Base-by-base conservation (phyloP, 441 rosid genomes). In the Gossypium davidsonii region DNA sequence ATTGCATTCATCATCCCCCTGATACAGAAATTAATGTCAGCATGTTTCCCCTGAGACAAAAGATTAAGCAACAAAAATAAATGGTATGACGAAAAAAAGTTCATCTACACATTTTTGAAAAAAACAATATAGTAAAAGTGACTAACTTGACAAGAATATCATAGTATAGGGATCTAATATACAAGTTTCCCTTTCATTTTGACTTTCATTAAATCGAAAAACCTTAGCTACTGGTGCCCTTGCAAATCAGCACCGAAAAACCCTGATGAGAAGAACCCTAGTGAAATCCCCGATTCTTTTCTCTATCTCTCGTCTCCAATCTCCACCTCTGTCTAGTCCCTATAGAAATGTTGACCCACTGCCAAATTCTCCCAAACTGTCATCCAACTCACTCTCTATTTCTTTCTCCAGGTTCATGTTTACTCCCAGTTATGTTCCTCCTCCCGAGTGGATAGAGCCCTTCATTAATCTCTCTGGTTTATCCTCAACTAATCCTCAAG, bases 381-480 rank as follows among this genome's bases (percentile, higher is more conserved):
- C 20, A 7, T 62, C 75, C 61, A 7, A 20, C 10, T 49, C 76
- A 3, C 34, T 66, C 64, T 71, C 77, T 60, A 20, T 52, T 42
- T 75, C 81, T 64, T 82, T 66, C 53, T 57, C 78, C 73, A 80
- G 87, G 26, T 77, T 76, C 74, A 57, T 85, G 60, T 85, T 77
- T 79, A 64, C 80, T n/a, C 65, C 64, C 62, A 79, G 14, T 67
- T 71, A 85, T 8, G 82, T 82, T 59, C 96, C 96, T 64, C 90
- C 97, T 76, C 91, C 94, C 37, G 93, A 89, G 80, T 88, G 97
- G 98, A 74, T 91, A 52, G 98, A 92, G 34, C 98, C 97, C 60
- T 81, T 88, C 59, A 67, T 59, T 76, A 92, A 93, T 76, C 83
- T 86, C 52, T 88, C 98, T 42, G 94, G 81, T 75, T 67, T 90